A percentile compares a stretch with the other conserved stretches of the same genome.
phyloP scores from a whole-genome alignment of 257 asterid genomes.

The Petunia axillaris region DNA sequence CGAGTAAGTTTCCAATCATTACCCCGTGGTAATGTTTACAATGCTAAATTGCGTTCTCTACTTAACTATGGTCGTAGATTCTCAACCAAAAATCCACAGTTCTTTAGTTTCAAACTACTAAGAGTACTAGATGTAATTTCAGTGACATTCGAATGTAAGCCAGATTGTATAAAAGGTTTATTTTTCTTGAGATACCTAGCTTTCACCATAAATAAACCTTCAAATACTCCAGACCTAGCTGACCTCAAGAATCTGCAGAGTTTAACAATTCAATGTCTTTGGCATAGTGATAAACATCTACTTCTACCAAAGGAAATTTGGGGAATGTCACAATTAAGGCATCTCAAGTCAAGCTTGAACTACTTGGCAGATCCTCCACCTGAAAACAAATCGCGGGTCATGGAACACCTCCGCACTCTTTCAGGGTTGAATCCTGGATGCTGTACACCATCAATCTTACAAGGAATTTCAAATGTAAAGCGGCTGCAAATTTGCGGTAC shows the following conservation, averaged over 20 bases:
- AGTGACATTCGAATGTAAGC: slow-evolving; percentile 10
- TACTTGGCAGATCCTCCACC: not conserved
- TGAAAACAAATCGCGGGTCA: not conserved
- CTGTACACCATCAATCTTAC: not conserved
- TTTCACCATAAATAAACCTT: not conserved
- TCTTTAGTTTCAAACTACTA: not conserved
- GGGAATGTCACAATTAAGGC: not conserved
- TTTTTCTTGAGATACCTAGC: not conserved
- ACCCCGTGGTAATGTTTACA: no score
- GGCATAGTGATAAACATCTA: not conserved
- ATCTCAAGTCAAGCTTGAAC: not conserved
- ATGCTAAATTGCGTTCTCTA: not conserved
- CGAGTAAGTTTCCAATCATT: no score
- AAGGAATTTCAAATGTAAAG: not conserved
- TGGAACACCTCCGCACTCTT: not conserved
- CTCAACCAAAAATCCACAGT: not conserved
- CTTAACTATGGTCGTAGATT: not conserved
- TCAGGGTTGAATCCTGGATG: not conserved
- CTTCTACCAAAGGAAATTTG: not conserved
- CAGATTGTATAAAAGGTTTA: not conserved
- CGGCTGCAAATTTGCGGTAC: not conserved
- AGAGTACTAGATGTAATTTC: not conserved
- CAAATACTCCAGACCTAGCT: not conserved
- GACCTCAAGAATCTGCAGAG: not conserved
- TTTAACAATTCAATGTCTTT: not conserved